Evolutionary conservation across 805 yeast genomes (phyloP), one percentile per base, ranked within the genome.

Genomic region (Kuraishia borneana): DNA sequence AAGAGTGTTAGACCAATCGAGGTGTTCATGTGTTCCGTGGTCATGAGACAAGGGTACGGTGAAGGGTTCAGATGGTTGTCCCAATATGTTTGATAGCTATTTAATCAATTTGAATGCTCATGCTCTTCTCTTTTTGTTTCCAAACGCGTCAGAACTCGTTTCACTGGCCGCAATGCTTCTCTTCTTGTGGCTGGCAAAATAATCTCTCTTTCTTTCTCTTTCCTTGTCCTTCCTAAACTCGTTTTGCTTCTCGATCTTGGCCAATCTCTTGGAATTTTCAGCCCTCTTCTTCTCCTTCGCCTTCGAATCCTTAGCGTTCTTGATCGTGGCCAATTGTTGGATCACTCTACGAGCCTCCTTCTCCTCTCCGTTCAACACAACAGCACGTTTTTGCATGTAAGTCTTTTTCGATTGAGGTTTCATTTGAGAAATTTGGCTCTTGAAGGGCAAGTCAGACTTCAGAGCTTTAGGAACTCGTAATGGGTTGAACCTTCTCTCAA

Each of bases 21-120:
- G 65, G 76, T 92, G 31, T 92, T 76, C 61, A 92, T 92, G 97
- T 89, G 95, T 62, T 85, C 96, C 19, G 95, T 92, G 44, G 96
- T 88, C 37, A 83, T 88, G 95, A 84, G 97, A 73, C 88, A 84
- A 61, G 99, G 98, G 50, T 92, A 92, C 61, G 94, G 95, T 40
- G 97, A 92, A 50, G 98, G 95, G 42, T 87, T 92, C 74, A 83
- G 85, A 72, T 92, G 96, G 97, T 75, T 92, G 54, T 85, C 96
- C 41, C 95, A 92, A 65, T 89, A 83, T 63, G 89, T 89, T 50
- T 89, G 71, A 54, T 27, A 23, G 13, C 18, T 34, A 17, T 30
- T 17, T 28, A 13, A 21, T 18, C 13, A 18, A 26, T 18, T 27
- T 33, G 21, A 25, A 8, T 10, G 8, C 6, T 37, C 34, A 33